A percentile compares a stretch with the other conserved stretches of the same genome.
Conservation (phyloP, 805 yeast genomes). For the Scheffersomyces stipitis region DNA sequence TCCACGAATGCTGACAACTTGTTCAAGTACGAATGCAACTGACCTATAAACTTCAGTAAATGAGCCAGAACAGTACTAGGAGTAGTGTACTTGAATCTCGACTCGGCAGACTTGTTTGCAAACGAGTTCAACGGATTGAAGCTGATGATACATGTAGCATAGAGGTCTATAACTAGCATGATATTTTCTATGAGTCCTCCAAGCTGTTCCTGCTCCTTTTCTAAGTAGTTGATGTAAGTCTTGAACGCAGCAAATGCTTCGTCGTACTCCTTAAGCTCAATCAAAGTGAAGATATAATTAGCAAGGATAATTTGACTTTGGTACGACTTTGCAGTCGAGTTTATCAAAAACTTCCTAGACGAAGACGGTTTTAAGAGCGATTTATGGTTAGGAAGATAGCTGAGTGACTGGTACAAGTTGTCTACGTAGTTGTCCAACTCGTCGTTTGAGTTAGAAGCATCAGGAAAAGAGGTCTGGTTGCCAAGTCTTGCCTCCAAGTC, state of each 20-base stretch:
- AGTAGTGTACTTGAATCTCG: conserved; percentile 28
- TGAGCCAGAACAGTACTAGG: conserved; percentile 18
- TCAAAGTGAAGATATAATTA: conserved; percentile 29
- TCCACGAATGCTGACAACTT: conserved; percentile 20
- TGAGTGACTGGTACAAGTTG: conserved; percentile 30
- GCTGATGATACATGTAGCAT: conserved; percentile 28
- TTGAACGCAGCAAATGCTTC: conserved; percentile 45
- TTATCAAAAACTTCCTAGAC: conserved; percentile 31
- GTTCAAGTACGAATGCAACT: conserved; percentile 25
- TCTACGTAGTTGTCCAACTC: conserved; percentile 26
- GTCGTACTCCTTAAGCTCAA: conserved; percentile 37
- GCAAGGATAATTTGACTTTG: conserved; percentile 37
- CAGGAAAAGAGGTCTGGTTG: conserved; percentile 25
- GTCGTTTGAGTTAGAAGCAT: conserved; percentile 21
- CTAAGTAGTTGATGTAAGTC: conserved; percentile 33
- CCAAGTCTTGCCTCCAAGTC: conserved; percentile 17
- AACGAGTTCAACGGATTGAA: conserved; percentile 39
- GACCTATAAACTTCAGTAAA: conserved; percentile 15
- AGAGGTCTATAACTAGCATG: conserved; percentile 32
- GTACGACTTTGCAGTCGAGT: conserved; percentile 31
- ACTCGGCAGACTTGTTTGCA: conserved; percentile 10
- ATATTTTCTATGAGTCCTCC: conserved; percentile 31
- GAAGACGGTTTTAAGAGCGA: conserved; percentile 10
- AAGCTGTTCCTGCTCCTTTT: conserved; percentile 31
- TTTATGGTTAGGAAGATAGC: conserved; percentile 20